Conservation (phyloP, 2,329 filamentous ascomycete species). For the Aspergillus pseudoviridinutans region DNA sequence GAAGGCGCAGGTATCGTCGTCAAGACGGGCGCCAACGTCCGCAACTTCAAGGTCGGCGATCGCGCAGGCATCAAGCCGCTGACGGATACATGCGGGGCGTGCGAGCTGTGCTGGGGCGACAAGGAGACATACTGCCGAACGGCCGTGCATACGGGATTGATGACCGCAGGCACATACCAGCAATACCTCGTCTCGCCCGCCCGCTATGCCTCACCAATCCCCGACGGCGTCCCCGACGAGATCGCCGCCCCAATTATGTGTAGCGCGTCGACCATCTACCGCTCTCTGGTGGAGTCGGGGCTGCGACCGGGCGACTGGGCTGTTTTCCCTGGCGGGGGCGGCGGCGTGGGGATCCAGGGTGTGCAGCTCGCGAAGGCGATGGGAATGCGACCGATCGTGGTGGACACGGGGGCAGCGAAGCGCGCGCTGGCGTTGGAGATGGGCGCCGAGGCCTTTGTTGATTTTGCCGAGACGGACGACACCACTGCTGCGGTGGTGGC, state of each 20-base stretch:
- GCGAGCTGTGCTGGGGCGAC: conserved; percentile 49
- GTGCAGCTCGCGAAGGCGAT: conserved; percentile 53
- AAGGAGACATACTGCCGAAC: conserved; percentile 48
- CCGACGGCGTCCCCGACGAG: conserved; percentile 52
- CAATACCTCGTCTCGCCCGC: conserved; percentile 57
- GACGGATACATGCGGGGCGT: conserved; percentile 50
- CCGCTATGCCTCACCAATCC: conserved; percentile 52
- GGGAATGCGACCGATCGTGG: conserved; percentile 54
- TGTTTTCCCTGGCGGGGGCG: conserved; percentile 40
- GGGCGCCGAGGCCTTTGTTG: conserved; percentile 55
- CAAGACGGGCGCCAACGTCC: conserved; percentile 52
- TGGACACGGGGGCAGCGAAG: conserved; percentile 51
- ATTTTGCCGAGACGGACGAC: conserved; percentile 44
- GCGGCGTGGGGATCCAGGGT: conserved; percentile 56
- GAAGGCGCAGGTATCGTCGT: conserved; percentile 58
- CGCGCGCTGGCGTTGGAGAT: conserved; percentile 44
- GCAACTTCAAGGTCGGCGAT: conserved; percentile 51
- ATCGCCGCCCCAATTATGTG: conserved; percentile 61
- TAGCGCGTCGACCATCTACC: conserved; percentile 55
- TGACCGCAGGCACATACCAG: conserved; percentile 52
- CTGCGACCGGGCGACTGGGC: conserved; percentile 53
- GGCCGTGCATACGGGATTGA: conserved; percentile 37
- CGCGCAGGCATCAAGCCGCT: conserved; percentile 52
- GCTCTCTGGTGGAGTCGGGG: conserved; percentile 50
- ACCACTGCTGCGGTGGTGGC: conserved; percentile 42